A percentile compares a stretch with the other conserved stretches of the same genome.
phyloP scores from a whole-genome alignment of 805 yeast species.

The Ogataea salicorniae region DNA sequence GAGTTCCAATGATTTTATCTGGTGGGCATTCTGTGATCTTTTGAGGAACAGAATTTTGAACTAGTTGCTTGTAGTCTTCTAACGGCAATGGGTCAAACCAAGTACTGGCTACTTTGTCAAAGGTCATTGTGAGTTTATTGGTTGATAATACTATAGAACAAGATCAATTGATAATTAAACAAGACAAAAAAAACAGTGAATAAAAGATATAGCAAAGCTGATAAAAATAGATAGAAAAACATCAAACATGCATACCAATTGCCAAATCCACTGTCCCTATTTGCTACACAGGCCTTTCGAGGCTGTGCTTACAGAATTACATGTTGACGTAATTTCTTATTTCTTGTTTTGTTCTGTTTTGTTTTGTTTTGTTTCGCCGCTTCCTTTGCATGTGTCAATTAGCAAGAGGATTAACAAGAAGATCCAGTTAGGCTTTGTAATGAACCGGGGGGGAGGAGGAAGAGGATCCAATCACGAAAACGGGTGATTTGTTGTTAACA shows the following conservation, averaged over 20 bases:
- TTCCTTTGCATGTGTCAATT: too few species aligned
- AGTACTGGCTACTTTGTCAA: conserved; percentile 4
- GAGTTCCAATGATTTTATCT: conserved; percentile 23
- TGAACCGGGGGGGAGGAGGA: too few species aligned
- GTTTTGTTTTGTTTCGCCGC: too few species aligned
- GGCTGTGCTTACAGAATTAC: neutral
- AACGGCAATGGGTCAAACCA: conserved; percentile 31
- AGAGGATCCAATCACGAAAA: too few species aligned
- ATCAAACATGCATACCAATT: neutral
- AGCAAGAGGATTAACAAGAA: too few species aligned
- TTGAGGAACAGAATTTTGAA: conserved; percentile 17
- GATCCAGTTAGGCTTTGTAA: too few species aligned
- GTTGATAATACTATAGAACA: neutral
- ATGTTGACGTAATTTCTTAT: neutral
- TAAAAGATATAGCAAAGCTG: too few species aligned
- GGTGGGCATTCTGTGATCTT: conserved; percentile 17
- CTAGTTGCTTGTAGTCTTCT: conserved; percentile 18
- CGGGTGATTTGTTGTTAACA: too few species aligned
- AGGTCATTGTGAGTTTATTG: conserved; percentile 6
- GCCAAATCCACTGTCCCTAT: too few species aligned
- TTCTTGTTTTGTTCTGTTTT: too few species aligned
- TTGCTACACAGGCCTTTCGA: too few species aligned
- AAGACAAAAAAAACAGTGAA: neutral
- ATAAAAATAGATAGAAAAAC: neutral
- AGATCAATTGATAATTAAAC: neutral